These are phyloP conservation scores for Mallotus japonicus DNA, from an alignment of 441 rosid genomes.

Conservation along the genomic window DNA sequence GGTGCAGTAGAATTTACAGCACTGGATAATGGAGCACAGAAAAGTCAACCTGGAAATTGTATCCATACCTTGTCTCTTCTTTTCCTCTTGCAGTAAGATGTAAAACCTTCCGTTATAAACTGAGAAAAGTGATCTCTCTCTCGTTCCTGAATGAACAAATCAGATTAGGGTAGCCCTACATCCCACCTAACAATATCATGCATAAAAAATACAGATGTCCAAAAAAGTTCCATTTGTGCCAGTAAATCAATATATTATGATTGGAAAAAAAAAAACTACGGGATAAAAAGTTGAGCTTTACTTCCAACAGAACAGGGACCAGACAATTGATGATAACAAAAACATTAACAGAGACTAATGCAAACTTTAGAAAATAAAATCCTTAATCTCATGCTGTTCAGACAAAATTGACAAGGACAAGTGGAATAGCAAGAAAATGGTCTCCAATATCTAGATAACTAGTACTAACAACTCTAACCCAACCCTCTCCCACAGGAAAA, in stretches of 20 bases:
- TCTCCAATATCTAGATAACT: background rate
- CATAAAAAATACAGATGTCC: background rate
- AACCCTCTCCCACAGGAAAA: too few species aligned
- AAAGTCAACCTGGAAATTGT: background rate
- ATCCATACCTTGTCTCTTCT: conserved; percentile 89
- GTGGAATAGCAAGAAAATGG: background rate
- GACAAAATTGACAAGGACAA: background rate
- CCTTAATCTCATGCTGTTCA: conserved; percentile 2
- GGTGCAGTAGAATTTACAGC: background rate
- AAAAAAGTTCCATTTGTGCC: background rate
- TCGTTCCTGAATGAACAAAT: conserved; percentile 52
- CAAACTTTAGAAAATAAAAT: background rate
- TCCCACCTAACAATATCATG: background rate
- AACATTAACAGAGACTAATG: background rate
- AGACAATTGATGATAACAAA: background rate
- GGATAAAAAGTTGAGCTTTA: background rate
- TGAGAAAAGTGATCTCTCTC: conserved; percentile 98
- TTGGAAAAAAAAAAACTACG: background rate
- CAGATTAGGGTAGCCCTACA: conserved; percentile 3
- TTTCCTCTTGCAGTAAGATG: conserved; percentile 92
- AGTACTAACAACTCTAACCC: background rate
- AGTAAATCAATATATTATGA: background rate
- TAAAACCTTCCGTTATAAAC: conserved; percentile 91
- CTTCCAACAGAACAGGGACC: background rate
- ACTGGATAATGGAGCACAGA: background rate